Conservation (phyloP, 257 asterid genomes). For the Prunella vulgaris region DNA sequence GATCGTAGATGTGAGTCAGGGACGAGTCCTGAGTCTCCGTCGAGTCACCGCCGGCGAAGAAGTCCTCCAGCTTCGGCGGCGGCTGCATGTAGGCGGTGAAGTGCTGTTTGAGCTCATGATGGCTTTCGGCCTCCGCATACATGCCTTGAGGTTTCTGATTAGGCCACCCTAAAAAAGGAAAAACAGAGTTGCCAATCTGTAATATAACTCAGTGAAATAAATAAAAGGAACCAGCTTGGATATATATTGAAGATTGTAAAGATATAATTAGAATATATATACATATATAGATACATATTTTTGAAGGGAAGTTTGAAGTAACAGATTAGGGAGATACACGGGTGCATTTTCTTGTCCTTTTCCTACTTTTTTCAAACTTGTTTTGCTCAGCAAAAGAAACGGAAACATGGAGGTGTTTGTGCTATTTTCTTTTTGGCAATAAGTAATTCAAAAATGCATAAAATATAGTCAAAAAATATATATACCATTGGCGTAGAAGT, state of each 20-base stretch:
- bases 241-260: not conserved
- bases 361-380: conserved; percentile 33
- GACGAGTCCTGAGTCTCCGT: conserved; percentile 66
- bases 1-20: conserved; percentile 70
- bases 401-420: conserved; percentile 35
- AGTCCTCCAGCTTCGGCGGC: conserved; percentile 86
- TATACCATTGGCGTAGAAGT: conserved; percentile 64
- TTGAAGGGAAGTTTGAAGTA: conserved; percentile 14
- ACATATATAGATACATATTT: not conserved
- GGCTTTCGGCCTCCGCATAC: conserved; percentile 34
- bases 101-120: conserved; percentile 24
- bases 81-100: conserved; percentile 51
- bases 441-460: not conserved
- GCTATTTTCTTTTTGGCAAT: not conserved
- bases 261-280: too few species aligned
- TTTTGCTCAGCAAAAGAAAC: conserved; percentile 47
- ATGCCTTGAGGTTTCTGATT: conserved; percentile 40
- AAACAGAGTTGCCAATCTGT: conserved; percentile 5
- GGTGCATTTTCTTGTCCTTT: conserved; percentile 48
- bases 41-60: conserved; percentile 75
- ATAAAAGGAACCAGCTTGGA: not conserved
- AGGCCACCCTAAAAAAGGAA: conserved; percentile 43
- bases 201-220: not conserved
- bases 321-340: conserved; percentile 33
- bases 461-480: not conserved